Evolutionary conservation across 331 rosid species (phyloP), one percentile per base, ranked within the genome.

Genomic region (Arachis monticola): DNA sequence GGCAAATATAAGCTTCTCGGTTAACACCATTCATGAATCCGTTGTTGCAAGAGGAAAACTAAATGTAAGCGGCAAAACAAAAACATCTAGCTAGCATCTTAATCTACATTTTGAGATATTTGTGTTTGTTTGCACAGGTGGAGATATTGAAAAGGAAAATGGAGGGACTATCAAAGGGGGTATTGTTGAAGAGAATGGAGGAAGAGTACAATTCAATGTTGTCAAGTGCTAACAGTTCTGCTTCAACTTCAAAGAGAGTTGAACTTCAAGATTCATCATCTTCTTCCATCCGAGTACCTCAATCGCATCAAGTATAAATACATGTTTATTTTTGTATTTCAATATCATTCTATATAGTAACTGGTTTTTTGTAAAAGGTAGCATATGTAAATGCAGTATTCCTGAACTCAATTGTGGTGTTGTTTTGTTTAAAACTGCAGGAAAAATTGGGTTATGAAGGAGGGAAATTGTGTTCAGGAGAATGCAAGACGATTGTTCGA

Each of bases 101-200:
- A 8, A 55, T 47, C 48, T 73, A 55, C 40, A 30, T 61, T 68
- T 60, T 32, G 30, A n/a, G 40, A 30, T 58, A 9, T 74, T 51
- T 67, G 48, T 47, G 58, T 51, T 68, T 10, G 14, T 65, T 64
- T 72, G 69, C 78, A 55, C 76, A 94, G 97, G 97, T 90, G 76
- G 99, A 94, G 75, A 86, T 92, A 70, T 72, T 94, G 78, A 88
- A 87, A 75, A 92, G 89, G 78, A 94, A 89, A 83, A 90, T 94
- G 99, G 97, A 94, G 69, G 93, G 88, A 63, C 72, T 92, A 77
- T 94, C 99, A 31, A 86, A 86, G 69, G 99, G 97, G 57, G 79
- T 85, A 64, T 79, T 92, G 60, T 81, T 94, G 41, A 88, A 87
- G 78, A 90, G 88, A 81, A 94, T 94, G 92, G 88, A 88, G 86